Evolutionary conservation across 2,329 filamentous ascomycete species (phyloP), one percentile per base, ranked within the genome.

Genomic region (Pseudogymnoascus sp.): DNA sequence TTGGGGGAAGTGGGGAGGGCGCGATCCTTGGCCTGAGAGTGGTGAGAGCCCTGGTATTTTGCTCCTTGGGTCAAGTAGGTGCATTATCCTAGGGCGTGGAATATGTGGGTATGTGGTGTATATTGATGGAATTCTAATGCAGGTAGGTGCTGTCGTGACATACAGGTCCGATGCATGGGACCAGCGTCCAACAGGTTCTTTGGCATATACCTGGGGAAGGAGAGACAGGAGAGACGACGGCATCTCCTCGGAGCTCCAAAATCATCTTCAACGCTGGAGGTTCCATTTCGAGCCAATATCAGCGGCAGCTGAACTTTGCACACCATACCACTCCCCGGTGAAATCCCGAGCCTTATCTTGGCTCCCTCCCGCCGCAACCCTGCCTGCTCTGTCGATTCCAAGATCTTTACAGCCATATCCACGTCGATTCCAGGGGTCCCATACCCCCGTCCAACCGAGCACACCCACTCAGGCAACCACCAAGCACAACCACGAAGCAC

Each of bases 121-220:
- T 7, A 29, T 55, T 19, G 26, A 55, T 55, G 29, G 29, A 19
- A 33, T 33, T 4, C n/a, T 19, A 29, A 55, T 55, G 45, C 45
- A 52, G 45, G 45, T 52, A 39, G 37, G 49, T 33, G 49, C 49
- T 55, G 49, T 55, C 49, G 26, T 19, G 49, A 33, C 49, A 55
- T 19, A 55, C 49, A 55, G 26, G 29, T 55, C 49, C 45, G 45
- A 31, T 52, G 45, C 45, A 52, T 19, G 29, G 43, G 23, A 10
- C 3, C 26, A 52, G 26, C 26, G 14, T 6, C 8, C 23, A 14
- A 31, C 45, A 52, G 12, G 26, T 33, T 52, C n/a, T 52, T 12
- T 52, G n/a, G n/a, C 45, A 19, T 26, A 26, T 26, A 31, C 26
- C 45, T 3, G 23, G 14, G 11, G 12, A 26, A n/a, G 29, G 41